phyloP scores from a whole-genome alignment of 164 flowering plant species.

The Amborella trichopoda region DNA sequence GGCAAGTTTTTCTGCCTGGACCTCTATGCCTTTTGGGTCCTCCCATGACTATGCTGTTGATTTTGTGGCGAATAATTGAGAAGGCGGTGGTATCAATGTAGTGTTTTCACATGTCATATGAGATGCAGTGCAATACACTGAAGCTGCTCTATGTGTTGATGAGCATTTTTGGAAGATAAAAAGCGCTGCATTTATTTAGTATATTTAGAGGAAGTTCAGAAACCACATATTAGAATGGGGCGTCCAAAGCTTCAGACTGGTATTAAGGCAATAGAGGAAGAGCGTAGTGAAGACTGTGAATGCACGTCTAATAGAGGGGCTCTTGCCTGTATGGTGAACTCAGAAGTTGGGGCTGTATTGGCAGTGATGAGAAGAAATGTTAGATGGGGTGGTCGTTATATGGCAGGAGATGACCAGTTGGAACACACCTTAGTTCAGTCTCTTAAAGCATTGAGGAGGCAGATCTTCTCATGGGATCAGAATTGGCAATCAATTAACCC shows the following conservation, averaged over 20 bases:
- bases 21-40: too few species aligned
- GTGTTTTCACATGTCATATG: too few species aligned
- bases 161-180: too few species aligned
- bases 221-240: conserved; percentile 17
- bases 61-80: too few species aligned
- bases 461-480: conserved; percentile 21
- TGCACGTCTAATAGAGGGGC: conserved; percentile 13
- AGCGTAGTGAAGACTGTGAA: conserved; percentile 15
- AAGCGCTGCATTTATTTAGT: too few species aligned
- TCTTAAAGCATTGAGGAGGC: conserved; percentile 17
- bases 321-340: conserved; percentile 25
- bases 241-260: conserved; percentile 19
- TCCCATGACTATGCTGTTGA: too few species aligned
- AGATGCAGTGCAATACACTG: too few species aligned
- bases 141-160: too few species aligned
- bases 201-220: too few species aligned
- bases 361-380: conserved; percentile 33
- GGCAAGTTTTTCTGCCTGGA: too few species aligned
- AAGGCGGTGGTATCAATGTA: too few species aligned
- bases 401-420: conserved; percentile 24
- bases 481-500: conserved; percentile 21
- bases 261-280: conserved; percentile 19
- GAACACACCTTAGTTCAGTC: conserved; percentile 25
- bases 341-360: conserved; percentile 29
- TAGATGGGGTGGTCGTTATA: conserved; percentile 26